Evolutionary conservation across 192 early-diverging fungal species (phyloP), one percentile per base, ranked within the genome.

Genomic region (Rhizophlyctis rosea): DNA sequence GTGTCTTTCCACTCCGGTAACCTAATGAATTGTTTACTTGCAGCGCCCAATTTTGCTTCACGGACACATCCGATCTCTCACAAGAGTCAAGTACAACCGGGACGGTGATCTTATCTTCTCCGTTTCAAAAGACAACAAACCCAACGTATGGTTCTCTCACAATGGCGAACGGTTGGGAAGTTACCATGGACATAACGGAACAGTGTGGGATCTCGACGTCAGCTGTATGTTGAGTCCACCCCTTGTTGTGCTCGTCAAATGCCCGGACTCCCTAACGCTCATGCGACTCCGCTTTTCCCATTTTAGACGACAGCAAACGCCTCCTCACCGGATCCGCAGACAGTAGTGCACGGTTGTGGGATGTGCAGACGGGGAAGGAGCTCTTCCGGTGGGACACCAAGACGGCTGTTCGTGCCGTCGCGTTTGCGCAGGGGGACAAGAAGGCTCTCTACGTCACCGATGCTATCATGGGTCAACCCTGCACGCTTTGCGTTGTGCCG

Each of bases 51-150:
- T 98, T 80, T 82, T 99, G 50, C 84, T 97, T 61, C 89, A 92
- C 83, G 97, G 97, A 50, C 97, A 99, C 79, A 86, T 85, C 50
- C 91, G 97, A 81, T 87, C 97, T 35, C 78, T 99, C 63, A 99
- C 97, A 35, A 93, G 93, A 71, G 87, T 99, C 76, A 92, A 92
- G 74, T 99, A 97, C 88, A 99, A 99, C 84, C 69, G 81, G 33
- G 97, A 98, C 71, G 97, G 97, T 39, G 97, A 99, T 76, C 82
- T 99, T 58, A 77, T 99, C 53, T 96, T 99, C 80, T 90, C 93
- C 4, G 88, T 86, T 53, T 86, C 92, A 34, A 99, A 99, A 77
- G 97, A 99, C 84, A 89, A 88, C 64, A 82, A 90, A 57, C 88
- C 91, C 47, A 93, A 88, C 65, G 89, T 92, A 48, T 99, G 97